A percentile compares a stretch with the other conserved stretches of the same genome.
phyloP scores from a whole-genome alignment of 225 moss, liverwort and hornwort genomes.

The Physcomitrium patens region DNA sequence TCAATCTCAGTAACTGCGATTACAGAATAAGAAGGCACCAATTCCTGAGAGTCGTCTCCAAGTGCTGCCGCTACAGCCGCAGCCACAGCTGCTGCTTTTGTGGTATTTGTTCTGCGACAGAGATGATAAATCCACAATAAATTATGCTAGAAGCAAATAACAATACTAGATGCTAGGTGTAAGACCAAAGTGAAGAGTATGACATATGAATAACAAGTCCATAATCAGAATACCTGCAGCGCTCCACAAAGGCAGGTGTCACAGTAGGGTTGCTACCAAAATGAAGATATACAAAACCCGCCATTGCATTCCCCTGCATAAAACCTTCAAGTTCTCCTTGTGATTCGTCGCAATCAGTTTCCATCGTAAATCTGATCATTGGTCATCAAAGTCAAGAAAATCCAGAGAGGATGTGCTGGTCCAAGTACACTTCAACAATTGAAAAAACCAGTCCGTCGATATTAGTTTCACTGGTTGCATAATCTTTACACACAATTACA shows the following conservation, averaged over 20 bases:
- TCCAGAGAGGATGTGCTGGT: constrained; percentile 10
- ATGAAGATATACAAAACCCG: constrained; percentile 68
- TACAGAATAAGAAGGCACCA: constrained; percentile 54
- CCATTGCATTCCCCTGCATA: constrained; percentile 74
- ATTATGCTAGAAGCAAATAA: neutral
- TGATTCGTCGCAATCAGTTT: constrained; percentile 53
- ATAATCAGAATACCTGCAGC: constrained; percentile 54
- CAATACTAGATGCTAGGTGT: neutral
- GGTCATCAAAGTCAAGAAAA: constrained; percentile 14
- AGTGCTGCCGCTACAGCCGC: constrained; percentile 67
- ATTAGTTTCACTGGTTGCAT: constrained; percentile 6
- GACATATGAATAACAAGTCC: neutral
- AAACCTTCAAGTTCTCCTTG: constrained; percentile 70
- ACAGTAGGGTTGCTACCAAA: constrained; percentile 72
- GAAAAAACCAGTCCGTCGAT: neutral
- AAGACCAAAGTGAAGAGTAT: constrained; percentile 13
- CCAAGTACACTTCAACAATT: constrained; percentile 5
- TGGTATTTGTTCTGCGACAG: constrained; percentile 59
- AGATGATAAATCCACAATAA: constrained; percentile 18
- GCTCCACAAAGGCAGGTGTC: constrained; percentile 64
- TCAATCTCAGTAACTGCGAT: constrained; percentile 46
- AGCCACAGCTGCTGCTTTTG: constrained; percentile 75
- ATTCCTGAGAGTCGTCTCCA: constrained; percentile 53
- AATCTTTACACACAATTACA: neutral
- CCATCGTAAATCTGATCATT: constrained; percentile 51